Percentiles rank a stretch among this genome's conserved stretches.
phyloP scores from a whole-genome alignment of 2,329 filamentous ascomycete genomes.

The Orbilia blumenaviensis region DNA sequence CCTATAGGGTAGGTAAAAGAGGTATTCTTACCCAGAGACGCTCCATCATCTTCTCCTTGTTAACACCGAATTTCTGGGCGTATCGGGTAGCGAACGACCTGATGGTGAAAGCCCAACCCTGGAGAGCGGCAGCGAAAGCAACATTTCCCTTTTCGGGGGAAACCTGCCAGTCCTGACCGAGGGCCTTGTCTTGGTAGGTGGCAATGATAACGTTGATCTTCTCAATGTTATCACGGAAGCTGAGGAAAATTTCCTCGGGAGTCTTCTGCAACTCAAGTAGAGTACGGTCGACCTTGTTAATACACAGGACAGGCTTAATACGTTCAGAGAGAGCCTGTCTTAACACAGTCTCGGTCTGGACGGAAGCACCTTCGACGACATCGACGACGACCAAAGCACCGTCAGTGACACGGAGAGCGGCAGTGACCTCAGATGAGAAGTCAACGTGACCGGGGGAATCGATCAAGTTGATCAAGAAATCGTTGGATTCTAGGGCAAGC shows the following conservation, averaged over 20 bases:
- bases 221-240: constrained; percentile 99
- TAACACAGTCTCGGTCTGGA: constrained; percentile 99
- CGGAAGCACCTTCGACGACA: constrained; percentile 99
- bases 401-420: constrained; percentile 99
- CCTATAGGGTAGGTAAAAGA: constrained; percentile 26
- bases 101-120: constrained; percentile 99
- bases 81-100: constrained; percentile 96
- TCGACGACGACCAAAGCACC: constrained; percentile 99
- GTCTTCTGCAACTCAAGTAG: constrained; percentile 97
- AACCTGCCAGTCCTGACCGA: constrained; percentile 93
- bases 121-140: constrained; percentile 98
- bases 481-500: constrained; percentile 70
- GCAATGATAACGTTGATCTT: constrained; percentile 99
- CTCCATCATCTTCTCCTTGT: constrained; percentile 99
- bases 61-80: constrained; percentile 99
- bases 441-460: constrained; percentile 99
- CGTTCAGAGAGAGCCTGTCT: constrained; percentile 99
- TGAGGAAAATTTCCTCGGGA: constrained; percentile 99
- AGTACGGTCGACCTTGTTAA: constrained; percentile 99
- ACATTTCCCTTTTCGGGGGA: constrained; percentile 98
- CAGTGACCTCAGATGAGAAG: constrained; percentile 99
- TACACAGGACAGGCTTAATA: constrained; percentile 99
- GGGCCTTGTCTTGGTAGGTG: constrained; percentile 95
- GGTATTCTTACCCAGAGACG: constrained; percentile 81
- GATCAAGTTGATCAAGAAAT: constrained; percentile 99